Evolutionary conservation across 176 grass and related monocot genomes (phyloP), one percentile per base, ranked within the genome.

Genomic region (Chloris gayana): DNA sequence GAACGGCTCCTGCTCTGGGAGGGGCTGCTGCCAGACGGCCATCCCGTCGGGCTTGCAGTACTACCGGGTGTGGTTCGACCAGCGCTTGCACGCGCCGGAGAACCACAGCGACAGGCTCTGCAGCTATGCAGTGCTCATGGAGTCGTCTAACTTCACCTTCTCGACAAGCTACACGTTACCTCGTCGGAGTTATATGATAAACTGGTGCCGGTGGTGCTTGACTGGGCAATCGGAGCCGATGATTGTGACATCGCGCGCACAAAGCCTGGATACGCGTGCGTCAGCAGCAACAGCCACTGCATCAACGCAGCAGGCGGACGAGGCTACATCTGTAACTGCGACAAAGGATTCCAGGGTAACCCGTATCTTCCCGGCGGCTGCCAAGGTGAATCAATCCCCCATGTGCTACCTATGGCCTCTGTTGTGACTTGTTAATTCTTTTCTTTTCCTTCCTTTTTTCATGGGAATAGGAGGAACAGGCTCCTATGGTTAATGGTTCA

Each of bases 91-190:
- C 35, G 22, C 51, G 6, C 0, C 6, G 2, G 34, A 62, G 15
- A 87, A 60, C 54, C 50, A 8, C 19, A n/a, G n/a, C n/a, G n/a
- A n/a, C n/a, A n/a, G n/a, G n/a, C n/a, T n/a, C n/a, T 88, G 86
- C 60, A 77, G 73, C 72, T 88, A 83, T 38, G 86, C 80, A 2
- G 50, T 78, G 27, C 34, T 88, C 18, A 64, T 67, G 73, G 80
- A 83, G 22, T 39, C 22, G 11, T 73, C 11, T 1, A 24, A 5
- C 8, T 83, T 79, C 51, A 12, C 3, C 24, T 83, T 87, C 35
- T 14, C 50, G 0, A 54, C 63, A 9, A 26, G 11, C 33, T 78
- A 83, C n/a, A n/a, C 27, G 6, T 54, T 34, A 83, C 50, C 6
- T 67, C 85, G 3, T 12, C 22, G 4, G 26, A 26, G 6, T 59